Evolutionary conservation across 371 early-diverging fungal species (phyloP).

Genomic region (Synchytrium microbalum): DNA sequence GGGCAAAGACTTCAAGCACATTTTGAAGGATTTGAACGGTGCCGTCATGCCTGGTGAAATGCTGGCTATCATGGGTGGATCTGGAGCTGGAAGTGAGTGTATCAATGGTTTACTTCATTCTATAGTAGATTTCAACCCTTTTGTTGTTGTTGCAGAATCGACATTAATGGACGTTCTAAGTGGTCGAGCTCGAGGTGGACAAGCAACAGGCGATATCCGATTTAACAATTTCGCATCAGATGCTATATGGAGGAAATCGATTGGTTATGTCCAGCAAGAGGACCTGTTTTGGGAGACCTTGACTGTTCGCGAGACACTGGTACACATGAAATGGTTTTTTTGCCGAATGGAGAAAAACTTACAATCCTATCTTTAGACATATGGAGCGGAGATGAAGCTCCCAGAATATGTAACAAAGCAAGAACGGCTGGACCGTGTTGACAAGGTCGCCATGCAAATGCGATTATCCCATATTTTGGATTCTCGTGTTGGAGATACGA

Average conservation of each 20-base stretch:
- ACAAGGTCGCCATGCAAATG: conserved; percentile 52
- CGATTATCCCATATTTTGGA: conserved; percentile 56
- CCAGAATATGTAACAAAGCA: background rate
- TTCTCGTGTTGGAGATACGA: conserved; percentile 67
- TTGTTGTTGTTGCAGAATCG: too few species aligned
- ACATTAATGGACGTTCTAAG: conserved; percentile 19
- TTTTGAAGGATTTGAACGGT: background rate
- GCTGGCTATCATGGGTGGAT: conserved; percentile 1
- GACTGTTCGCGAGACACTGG: conserved; percentile 15
- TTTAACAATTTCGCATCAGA: background rate
- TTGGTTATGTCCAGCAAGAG: conserved; percentile 23
- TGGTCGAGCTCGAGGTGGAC: conserved; percentile 21
- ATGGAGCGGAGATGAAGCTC: background rate
- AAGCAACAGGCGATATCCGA: background rate
- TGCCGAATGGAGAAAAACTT: background rate
- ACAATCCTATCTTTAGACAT: background rate
- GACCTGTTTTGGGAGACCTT: conserved; percentile 14
- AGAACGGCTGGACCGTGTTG: background rate
- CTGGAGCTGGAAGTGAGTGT: background rate
- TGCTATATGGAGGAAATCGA: conserved; percentile 6
- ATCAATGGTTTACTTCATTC: too few species aligned
- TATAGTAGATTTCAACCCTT: too few species aligned
- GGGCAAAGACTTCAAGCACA: background rate
- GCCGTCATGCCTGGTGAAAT: background rate
- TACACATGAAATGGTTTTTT: background rate